Percentiles rank a stretch among this genome's conserved stretches.
Evolutionary conservation across 2,329 filamentous ascomycete species (phyloP).

Genomic region (Pseudocercospora macadamiae): DNA sequence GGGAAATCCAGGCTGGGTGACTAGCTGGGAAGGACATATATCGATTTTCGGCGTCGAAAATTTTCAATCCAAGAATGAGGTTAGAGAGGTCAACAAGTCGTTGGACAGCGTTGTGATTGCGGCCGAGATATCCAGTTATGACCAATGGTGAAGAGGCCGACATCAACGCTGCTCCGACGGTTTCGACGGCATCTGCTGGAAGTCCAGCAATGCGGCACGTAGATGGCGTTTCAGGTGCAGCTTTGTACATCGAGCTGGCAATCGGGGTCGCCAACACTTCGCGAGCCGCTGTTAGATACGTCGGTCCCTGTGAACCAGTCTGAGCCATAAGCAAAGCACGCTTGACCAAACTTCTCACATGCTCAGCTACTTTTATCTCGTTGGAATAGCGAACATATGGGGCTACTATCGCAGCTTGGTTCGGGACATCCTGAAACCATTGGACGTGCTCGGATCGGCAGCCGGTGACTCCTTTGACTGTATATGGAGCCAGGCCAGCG

Average conservation of each 20-base stretch:
- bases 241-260: slow-evolving; percentile 64
- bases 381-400: slow-evolving; percentile 80
- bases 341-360: slow-evolving; percentile 83
- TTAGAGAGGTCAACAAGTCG: slow-evolving; percentile 67
- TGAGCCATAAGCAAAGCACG: slow-evolving; percentile 76
- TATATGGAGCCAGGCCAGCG: slow-evolving; percentile 73
- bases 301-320: slow-evolving; percentile 69
- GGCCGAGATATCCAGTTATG: slow-evolving; percentile 68
- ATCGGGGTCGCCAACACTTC: slow-evolving; percentile 70
- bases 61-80: slow-evolving; percentile 64
- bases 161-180: slow-evolving; percentile 64
- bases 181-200: slow-evolving; percentile 53
- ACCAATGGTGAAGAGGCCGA: slow-evolving; percentile 66
- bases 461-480: slow-evolving; percentile 66
- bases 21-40: slow-evolving; percentile 76
- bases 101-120: slow-evolving; percentile 63
- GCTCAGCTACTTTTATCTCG: slow-evolving; percentile 77
- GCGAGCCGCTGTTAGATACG: slow-evolving; percentile 73
- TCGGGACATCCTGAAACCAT: slow-evolving; percentile 77
- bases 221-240: slow-evolving; percentile 26
- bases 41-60: slow-evolving; percentile 72
- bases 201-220: slow-evolving; percentile 63
- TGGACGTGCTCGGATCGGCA: slow-evolving; percentile 77
- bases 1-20: slow-evolving; percentile 58
- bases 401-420: slow-evolving; percentile 73